Evolutionary conservation across 306 rosid genomes (phyloP).

Genomic region (Echinosophora koreensis): DNA sequence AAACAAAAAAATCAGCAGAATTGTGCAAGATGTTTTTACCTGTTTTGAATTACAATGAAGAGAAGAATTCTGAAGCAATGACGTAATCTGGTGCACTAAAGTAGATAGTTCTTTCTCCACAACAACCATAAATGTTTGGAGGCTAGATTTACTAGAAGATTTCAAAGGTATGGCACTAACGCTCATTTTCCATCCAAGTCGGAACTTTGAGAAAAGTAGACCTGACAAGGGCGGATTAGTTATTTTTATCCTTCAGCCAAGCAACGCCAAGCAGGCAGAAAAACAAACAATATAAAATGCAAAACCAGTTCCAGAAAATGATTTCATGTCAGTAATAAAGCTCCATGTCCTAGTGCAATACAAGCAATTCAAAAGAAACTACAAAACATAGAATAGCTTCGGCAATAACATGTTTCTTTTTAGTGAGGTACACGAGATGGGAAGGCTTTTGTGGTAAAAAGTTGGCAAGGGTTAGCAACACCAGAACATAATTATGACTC

Average conservation of each 20-base stretch:
- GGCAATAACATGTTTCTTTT: not conserved
- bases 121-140: constrained; percentile 86
- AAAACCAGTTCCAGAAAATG: constrained; percentile 39
- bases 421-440: too few relatives aligned
- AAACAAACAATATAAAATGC: constrained; percentile 12
- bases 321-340: not conserved
- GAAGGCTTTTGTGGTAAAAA: constrained; percentile 18
- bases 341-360: constrained; percentile 16
- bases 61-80: constrained; percentile 58
- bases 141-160: constrained; percentile 68
- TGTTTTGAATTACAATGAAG: constrained; percentile 69
- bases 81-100: constrained; percentile 63
- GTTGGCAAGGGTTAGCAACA: not conserved
- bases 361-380: constrained; percentile 27
- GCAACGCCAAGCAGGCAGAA: constrained; percentile 27
- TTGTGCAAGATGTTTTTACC: constrained; percentile 56
- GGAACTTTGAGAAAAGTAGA: constrained; percentile 78
- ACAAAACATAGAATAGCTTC: not conserved
- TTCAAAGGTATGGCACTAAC: constrained; percentile 77
- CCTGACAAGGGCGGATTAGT: constrained; percentile 56
- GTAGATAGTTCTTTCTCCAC: constrained; percentile 77
- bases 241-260: constrained; percentile 26
- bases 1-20: constrained; percentile 7
- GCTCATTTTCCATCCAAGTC: constrained; percentile 91
- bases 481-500: constrained; percentile 4